Percentiles rank a stretch among this genome's conserved stretches.
These are phyloP conservation scores for Apiotrichum akiyoshidainum DNA, from an alignment of 1,284 basidiomycete species.

Conservation along the genomic window DNA sequence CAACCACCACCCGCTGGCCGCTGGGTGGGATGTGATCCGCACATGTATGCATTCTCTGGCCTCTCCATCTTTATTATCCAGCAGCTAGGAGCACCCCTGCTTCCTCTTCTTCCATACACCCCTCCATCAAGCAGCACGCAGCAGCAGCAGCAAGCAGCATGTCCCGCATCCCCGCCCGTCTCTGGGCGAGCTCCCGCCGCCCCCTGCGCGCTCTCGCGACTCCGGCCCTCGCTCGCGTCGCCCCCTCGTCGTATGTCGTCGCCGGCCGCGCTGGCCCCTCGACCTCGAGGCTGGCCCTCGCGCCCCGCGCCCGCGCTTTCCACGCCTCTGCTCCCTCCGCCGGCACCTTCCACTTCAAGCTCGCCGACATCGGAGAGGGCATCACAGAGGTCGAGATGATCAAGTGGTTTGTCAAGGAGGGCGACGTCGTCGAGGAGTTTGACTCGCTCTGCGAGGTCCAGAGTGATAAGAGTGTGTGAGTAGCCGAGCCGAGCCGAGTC, in stretches of 20 bases:
- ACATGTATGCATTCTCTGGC: too few relatives aligned
- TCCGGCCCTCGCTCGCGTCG: not conserved
- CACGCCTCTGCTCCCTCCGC: slow-evolving; percentile 12
- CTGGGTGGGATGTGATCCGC: too few relatives aligned
- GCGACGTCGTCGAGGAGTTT: slow-evolving; percentile 67
- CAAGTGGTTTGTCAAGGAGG: slow-evolving; percentile 71
- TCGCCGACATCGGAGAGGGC: slow-evolving; percentile 93
- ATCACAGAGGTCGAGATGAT: slow-evolving; percentile 83
- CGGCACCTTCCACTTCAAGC: slow-evolving; percentile 60
- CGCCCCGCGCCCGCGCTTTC: slow-evolving; percentile 8
- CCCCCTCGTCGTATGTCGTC: slow-evolving; percentile 4
- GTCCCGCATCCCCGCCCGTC: slow-evolving; percentile 5
- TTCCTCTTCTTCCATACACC: not conserved
- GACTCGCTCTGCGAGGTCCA: slow-evolving; percentile 89
- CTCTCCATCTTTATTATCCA: not conserved
- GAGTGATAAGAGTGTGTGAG: slow-evolving; percentile 68
- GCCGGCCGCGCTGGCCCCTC: slow-evolving; percentile 4
- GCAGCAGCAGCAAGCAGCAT: too few relatives aligned
- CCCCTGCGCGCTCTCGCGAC: not conserved
- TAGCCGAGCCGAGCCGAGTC: slow-evolving; percentile 3
- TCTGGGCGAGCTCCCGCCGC: slow-evolving; percentile 3
- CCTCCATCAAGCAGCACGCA: not conserved
- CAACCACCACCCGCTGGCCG: not conserved
- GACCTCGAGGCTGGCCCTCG: not conserved
- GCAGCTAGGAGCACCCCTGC: not conserved